Evolutionary conservation across 495 filamentous ascomycete species (phyloP).

Genomic region (Neurospora sp.): DNA sequence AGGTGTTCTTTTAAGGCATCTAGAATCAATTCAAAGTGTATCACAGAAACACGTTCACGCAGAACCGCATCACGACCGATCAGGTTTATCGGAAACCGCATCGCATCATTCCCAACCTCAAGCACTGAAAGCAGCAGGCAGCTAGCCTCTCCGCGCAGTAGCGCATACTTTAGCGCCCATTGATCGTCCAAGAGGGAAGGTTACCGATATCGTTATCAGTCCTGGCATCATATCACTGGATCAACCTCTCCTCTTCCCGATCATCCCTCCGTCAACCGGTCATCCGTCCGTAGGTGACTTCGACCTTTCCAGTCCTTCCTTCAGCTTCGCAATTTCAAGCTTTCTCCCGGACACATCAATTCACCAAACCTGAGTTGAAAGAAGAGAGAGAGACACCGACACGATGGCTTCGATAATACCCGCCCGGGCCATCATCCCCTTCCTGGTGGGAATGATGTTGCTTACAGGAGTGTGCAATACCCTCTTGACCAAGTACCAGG

Average conservation of each 20-base stretch:
- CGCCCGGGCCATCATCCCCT: constrained; percentile 55
- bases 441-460: constrained; percentile 90
- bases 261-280: not conserved
- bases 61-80: not conserved
- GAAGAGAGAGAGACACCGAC: not conserved
- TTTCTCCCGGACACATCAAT: not conserved
- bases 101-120: not conserved
- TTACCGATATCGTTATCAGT: not conserved
- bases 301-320: not conserved
- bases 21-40: not conserved
- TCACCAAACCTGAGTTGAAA: not conserved
- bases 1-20: not conserved
- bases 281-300: not conserved
- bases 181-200: not conserved
- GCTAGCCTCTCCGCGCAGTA: not conserved
- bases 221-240: not conserved
- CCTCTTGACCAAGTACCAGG: constrained; percentile 92
- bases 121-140: not conserved
- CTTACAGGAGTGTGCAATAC: constrained; percentile 88
- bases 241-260: not conserved
- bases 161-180: not conserved
- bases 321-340: not conserved
- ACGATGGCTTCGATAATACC: constrained; percentile 31
- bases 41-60: not conserved
- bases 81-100: not conserved